A percentile compares a stretch with the other conserved stretches of the same genome.
phyloP scores from a whole-genome alignment of 2,329 filamentous ascomycete species.

The Colletotrichum sp. region DNA sequence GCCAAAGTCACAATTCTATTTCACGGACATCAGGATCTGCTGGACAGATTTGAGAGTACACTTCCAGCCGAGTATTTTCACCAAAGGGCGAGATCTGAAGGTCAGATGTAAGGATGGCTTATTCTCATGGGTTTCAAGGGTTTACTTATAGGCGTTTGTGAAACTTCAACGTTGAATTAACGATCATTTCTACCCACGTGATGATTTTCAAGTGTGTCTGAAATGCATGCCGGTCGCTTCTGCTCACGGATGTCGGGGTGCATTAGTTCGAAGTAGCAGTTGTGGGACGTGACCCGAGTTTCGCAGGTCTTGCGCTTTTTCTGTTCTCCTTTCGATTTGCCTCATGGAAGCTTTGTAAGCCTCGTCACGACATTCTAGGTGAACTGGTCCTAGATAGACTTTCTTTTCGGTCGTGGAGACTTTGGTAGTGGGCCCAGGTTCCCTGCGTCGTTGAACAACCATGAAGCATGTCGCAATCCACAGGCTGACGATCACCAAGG shows the following conservation, averaged over 20 bases:
- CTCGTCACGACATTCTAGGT: not conserved
- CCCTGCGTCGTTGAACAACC: not conserved
- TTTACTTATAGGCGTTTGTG: not conserved
- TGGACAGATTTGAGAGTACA: slow-evolving; percentile 13
- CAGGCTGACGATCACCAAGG: not conserved
- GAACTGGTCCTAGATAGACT: not conserved
- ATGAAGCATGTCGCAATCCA: not conserved
- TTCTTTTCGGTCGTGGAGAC: not conserved
- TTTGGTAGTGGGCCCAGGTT: not conserved
- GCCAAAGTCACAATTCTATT: not conserved
- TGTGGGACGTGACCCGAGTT: not conserved
- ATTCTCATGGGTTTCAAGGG: not conserved
- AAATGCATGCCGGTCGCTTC: not conserved
- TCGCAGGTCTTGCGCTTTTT: not conserved
- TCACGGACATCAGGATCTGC: not conserved
- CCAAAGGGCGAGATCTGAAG: not conserved
- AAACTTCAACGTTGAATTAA: not conserved
- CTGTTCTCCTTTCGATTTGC: not conserved
- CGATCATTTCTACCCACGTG: not conserved
- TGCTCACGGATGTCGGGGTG: not conserved
- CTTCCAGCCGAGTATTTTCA: slow-evolving; percentile 1
- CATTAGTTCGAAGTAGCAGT: not conserved
- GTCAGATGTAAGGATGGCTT: not conserved
- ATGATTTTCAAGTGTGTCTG: not conserved
- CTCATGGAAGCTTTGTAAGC: not conserved